Base-by-base conservation (phyloP, 495 filamentous ascomycete genomes). In the Penicillium tannophilum region DNA sequence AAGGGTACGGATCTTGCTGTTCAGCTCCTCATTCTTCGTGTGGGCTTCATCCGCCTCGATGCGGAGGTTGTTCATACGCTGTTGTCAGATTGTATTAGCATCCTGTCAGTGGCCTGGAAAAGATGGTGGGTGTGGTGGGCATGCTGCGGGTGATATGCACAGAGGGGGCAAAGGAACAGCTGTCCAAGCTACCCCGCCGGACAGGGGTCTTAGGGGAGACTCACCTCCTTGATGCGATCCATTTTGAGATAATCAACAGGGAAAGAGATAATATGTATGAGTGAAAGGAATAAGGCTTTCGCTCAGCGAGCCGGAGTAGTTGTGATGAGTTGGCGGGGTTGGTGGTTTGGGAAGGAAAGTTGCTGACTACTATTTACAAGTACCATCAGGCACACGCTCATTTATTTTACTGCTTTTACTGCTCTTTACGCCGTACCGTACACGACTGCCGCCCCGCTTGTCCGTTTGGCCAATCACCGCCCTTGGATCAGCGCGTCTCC, bases 31-130 rank as follows among this genome's bases (percentile, higher is more conserved):
- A 65, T 86, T 87, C 79, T 92, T 87, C 67, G 79, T 71, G 57
- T 86, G 69, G 52, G 89, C 84, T 65, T 91, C 87, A 67, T 98
- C 94, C 63, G 91, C 90, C 86, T 97, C 92, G 68, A 91, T 70
- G 72, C 94, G 94, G 80, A 98, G 90, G 71, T 85, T 79, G 80
- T 85, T 87, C 90, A 98, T 92, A 88, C 90, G 92, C 94, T 98
- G 71, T 33, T 55, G 20, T 56, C 16, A 30, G n/a, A 35, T 26
- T 19, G 4, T 0, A 44, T 73, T 59, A 76, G 71, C 30, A 59
- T 63, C 11, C 19, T 42, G 20, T 19, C 26, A 12, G 12, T 52
- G 19, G 36, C 42, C 16, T 52, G 14, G 19, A 1, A 39, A 26
- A 44, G 16, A 43, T 19, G 30, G 41, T 19, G 24, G 41, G n/a